phyloP scores from a whole-genome alignment of 805 yeast genomes.

The Lachancea mirantina region DNA sequence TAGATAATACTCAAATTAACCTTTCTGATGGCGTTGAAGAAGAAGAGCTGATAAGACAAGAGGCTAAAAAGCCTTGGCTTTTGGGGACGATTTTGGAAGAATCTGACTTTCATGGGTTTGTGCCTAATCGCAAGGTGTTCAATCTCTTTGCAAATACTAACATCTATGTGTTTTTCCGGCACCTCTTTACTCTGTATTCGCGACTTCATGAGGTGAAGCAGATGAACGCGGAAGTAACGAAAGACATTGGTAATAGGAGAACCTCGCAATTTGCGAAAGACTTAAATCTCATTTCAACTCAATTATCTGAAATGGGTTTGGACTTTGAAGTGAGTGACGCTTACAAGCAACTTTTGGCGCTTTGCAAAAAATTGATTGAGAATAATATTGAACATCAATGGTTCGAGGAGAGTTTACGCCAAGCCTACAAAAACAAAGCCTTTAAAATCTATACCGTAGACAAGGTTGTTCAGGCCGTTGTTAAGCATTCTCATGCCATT shows the following conservation, averaged over 20 bases:
- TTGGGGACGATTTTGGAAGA: conserved; percentile 29
- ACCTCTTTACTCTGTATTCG: conserved; percentile 70
- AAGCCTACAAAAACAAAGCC: conserved; percentile 89
- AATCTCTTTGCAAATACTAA: conserved; percentile 85
- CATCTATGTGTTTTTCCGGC: conserved; percentile 83
- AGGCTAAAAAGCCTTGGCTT: conserved; percentile 30
- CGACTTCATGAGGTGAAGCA: conserved; percentile 72
- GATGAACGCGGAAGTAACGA: conserved; percentile 61
- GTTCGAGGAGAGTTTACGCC: conserved; percentile 93
- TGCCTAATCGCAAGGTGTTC: conserved; percentile 44
- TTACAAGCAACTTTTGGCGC: conserved; percentile 67
- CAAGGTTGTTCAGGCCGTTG: conserved; percentile 75
- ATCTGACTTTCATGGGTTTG: conserved; percentile 25
- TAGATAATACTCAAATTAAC: conserved; percentile 23
- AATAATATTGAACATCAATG: conserved; percentile 89
- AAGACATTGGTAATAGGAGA: conserved; percentile 58
- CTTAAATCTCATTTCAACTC: conserved; percentile 71
- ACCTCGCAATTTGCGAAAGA: conserved; percentile 78
- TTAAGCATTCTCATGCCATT: conserved; percentile 81
- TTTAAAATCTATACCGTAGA: conserved; percentile 89
- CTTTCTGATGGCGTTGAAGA: conserved; percentile 14
- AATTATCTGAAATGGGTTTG: conserved; percentile 73
- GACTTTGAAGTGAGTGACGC: conserved; percentile 62
- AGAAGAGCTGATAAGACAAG: conserved; percentile 24
- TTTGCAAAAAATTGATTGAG: conserved; percentile 72